phyloP scores from a whole-genome alignment of 2,329 filamentous ascomycete genomes.

The Dactylellina leptospora region DNA sequence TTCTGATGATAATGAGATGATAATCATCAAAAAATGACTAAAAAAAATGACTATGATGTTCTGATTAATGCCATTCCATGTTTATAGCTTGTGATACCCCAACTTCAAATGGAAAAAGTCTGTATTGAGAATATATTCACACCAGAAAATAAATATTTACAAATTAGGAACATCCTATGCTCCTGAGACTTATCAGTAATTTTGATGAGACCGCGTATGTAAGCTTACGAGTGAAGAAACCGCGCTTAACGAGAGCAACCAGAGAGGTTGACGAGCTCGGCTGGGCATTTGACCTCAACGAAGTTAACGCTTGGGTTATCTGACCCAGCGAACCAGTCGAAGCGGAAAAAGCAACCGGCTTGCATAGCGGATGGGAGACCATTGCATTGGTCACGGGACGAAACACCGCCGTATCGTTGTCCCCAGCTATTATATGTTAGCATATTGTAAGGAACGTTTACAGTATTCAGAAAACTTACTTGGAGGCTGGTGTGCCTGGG shows the following conservation, averaged over 20 bases:
- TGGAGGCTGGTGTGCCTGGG: conserved; percentile 42
- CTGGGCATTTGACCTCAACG: conserved; percentile 67
- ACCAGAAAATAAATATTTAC: too few relatives aligned
- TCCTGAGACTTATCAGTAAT: too few relatives aligned
- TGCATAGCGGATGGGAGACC: conserved; percentile 67
- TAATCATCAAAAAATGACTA: conserved; percentile 42
- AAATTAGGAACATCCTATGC: too few relatives aligned
- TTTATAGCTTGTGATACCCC: conserved; percentile 35
- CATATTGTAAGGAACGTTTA: background rate
- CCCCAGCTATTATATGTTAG: conserved; percentile 65
- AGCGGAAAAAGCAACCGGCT: conserved; percentile 71
- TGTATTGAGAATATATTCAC: too few relatives aligned
- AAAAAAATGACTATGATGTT: too few relatives aligned
- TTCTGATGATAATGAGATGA: conserved; percentile 33
- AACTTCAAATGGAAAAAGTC: too few relatives aligned
- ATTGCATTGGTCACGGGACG: conserved; percentile 65
- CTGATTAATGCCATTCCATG: too few relatives aligned
- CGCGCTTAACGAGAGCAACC: conserved; percentile 49
- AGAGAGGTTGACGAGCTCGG: conserved; percentile 59
- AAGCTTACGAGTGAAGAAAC: background rate
- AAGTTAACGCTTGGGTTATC: conserved; percentile 69
- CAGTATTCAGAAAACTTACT: conserved; percentile 18
- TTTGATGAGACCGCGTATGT: background rate
- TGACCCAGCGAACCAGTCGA: conserved; percentile 70
- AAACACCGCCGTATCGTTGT: conserved; percentile 69